These are phyloP conservation scores for Retiboletus fuscus DNA, from an alignment of 1,284 basidiomycete genomes.

Conservation along the genomic window DNA sequence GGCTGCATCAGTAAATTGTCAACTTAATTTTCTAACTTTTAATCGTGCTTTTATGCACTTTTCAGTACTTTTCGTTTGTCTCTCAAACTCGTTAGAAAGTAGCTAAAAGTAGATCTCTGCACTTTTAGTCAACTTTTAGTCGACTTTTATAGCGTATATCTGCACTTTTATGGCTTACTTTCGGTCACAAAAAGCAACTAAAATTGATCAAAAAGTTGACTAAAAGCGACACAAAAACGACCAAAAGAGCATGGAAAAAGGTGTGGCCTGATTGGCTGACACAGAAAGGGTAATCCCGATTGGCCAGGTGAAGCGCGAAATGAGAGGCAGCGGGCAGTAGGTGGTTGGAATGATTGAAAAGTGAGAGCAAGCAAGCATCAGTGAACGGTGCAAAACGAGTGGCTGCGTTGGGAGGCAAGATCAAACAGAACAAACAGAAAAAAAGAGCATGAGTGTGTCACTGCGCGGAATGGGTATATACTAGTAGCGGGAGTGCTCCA, in stretches of 20 bases:
- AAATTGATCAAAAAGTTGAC: conserved; percentile 7
- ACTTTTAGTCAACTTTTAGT: neutral
- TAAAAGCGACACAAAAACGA: no score
- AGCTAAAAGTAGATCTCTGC: conserved; percentile 1
- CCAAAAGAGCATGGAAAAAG: neutral
- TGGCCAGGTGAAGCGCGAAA: neutral
- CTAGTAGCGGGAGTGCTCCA: no score
- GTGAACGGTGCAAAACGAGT: neutral
- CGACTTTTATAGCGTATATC: neutral
- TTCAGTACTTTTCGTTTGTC: neutral
- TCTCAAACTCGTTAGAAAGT: neutral
- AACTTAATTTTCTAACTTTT: no score
- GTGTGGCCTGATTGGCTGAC: neutral
- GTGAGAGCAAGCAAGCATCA: no score
- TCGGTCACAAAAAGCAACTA: neutral
- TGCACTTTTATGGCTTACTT: neutral
- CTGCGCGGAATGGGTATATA: no score
- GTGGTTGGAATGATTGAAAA: no score
- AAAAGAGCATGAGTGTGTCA: no score
- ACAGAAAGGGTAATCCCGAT: neutral
- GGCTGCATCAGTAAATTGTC: no score
- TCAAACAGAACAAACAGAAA: neutral
- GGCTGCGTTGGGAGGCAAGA: neutral
- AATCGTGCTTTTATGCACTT: neutral
- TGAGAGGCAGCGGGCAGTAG: no score